Conservation (phyloP, 176 grass and related monocot species). For the Rhynchospora pubera region DNA sequence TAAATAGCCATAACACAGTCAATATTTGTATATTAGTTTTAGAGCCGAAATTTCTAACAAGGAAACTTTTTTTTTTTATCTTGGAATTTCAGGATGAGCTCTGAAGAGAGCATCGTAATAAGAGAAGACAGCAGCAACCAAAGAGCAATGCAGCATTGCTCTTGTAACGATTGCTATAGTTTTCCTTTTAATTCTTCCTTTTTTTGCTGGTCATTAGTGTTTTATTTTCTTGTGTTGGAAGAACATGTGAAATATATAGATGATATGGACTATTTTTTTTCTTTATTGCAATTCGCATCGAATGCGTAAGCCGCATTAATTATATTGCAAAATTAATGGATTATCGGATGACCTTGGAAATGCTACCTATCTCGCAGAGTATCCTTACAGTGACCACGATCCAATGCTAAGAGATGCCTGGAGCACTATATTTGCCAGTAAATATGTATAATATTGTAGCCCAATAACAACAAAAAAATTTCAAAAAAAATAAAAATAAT, state of each 20-base stretch:
- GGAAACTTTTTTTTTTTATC: background rate
- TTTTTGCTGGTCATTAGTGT: background rate
- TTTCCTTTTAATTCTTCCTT: background rate
- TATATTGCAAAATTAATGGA: too few species aligned
- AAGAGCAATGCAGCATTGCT: background rate
- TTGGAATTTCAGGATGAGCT: slow-evolving; percentile 48
- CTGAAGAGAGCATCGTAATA: slow-evolving; percentile 13
- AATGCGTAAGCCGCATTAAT: too few species aligned
- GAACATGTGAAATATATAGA: background rate
- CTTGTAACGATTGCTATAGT: background rate
- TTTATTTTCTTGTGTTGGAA: background rate
- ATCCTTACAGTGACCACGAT: too few species aligned
- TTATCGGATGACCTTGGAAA: too few species aligned
- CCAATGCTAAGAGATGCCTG: too few species aligned
- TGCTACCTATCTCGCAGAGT: too few species aligned
- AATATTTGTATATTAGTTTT: background rate
- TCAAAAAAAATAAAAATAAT: too few species aligned
- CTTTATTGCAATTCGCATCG: background rate
- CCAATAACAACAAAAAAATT: too few species aligned
- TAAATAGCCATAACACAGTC: background rate
- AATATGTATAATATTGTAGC: too few species aligned
- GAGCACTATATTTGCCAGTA: too few species aligned
- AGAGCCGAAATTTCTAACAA: background rate
- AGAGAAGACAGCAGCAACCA: background rate
- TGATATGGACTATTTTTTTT: background rate